Percentiles rank a stretch among this genome's conserved stretches.
Evolutionary conservation across 768 basidiomycete species (phyloP).

Genomic region (Trametes cubensis): DNA sequence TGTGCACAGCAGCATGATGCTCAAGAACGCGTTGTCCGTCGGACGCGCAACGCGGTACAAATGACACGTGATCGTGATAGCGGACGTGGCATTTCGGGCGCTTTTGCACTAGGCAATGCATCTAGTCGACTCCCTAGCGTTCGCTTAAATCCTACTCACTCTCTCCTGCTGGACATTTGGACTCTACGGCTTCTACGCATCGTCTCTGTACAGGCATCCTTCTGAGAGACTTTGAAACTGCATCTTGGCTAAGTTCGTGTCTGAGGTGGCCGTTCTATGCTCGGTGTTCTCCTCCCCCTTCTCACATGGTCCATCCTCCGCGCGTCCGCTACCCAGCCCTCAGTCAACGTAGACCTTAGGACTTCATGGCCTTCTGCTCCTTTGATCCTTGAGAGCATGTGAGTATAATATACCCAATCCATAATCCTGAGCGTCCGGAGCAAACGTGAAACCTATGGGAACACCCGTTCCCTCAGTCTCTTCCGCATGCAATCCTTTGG

Average conservation of each 20-base stretch:
- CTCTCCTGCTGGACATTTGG: not conserved
- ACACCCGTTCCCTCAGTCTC: too few species aligned
- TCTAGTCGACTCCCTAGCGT: not conserved
- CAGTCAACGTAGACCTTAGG: conserved; percentile 40
- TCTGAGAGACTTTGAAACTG: not conserved
- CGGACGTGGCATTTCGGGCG: conserved; percentile 15
- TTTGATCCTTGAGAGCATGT: conserved; percentile 38
- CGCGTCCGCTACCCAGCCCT: conserved; percentile 29
- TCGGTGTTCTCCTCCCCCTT: conserved; percentile 11
- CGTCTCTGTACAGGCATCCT: not conserved
- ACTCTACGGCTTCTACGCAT: not conserved
- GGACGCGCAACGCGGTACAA: not conserved
- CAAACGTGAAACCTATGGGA: too few species aligned
- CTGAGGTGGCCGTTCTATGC: conserved; percentile 9
- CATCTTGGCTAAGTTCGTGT: not conserved
- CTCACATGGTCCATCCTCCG: conserved; percentile 17
- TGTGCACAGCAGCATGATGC: too few species aligned
- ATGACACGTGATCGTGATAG: conserved; percentile 9
- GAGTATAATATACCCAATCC: conserved; percentile 25
- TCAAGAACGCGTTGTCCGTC: not conserved
- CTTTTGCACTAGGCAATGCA: not conserved
- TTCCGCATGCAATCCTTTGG: not conserved
- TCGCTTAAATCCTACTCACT: not conserved
- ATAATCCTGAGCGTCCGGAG: too few species aligned
- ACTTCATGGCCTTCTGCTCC: conserved; percentile 41